Base-by-base conservation (phyloP, 441 rosid species). In the Croton laevigatus region DNA sequence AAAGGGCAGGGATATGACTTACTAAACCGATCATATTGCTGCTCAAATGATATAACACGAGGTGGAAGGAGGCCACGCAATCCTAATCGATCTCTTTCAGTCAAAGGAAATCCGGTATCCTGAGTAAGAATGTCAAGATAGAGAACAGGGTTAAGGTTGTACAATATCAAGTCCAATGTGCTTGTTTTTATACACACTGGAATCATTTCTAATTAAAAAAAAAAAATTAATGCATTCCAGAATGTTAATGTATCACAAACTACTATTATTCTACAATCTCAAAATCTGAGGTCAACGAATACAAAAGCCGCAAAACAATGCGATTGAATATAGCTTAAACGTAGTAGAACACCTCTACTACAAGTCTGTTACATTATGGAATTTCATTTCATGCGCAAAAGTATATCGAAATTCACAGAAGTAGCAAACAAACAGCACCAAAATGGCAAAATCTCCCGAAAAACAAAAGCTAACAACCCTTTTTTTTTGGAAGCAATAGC, bases 41-140 rank as follows among this genome's bases (percentile, higher is more conserved):
- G 97, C 84, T 87, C 93, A 69, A 89, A 89, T 61, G 99, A 89
- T 51, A 95, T 85, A 45, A 95, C 90, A 54, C 98, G 98, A 62
- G 99, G 98, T 10, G 99, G 99, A 76, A 95, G 99, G 62, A 95
- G 91, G 32, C 98, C 98, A 48, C 99, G 85, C 13, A 95, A 86
- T 34, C 99, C 99, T 59, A 95, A 81, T 67, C 99, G 87, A 74
- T 95, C 97, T 81, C 99, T 91, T 85, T 95, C 99, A 2, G 98
- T 86, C 72, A 81, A 79, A 71, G 99, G 96, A 84, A 92, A 95
- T n/a, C 95, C 99, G 66, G 99, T 95, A 71, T 92, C 99, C 99
- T 95, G 70, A 45, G 51, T 48, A 44, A 40, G 34, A 65, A 66
- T 8, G 16, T 37, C 69, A 57, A 19, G 44, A 44, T 34, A 32